A percentile compares a stretch with the other conserved stretches of the same genome.
phyloP scores from a whole-genome alignment of 148 eudicot genomes.

The Heliosperma pusillum region DNA sequence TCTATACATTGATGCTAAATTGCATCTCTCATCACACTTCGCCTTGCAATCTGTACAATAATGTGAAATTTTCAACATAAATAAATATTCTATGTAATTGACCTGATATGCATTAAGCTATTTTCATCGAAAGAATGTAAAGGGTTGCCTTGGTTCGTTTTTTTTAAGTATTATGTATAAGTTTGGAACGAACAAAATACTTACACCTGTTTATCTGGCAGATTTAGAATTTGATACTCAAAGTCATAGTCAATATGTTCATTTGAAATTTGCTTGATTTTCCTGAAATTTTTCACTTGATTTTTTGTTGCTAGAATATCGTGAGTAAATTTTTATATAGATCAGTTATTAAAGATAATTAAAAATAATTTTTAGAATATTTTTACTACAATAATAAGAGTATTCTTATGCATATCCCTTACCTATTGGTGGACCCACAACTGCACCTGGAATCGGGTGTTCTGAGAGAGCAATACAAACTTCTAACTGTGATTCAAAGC shows the following conservation, averaged over 20 bases:
- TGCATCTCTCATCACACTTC: slow-evolving; percentile 23
- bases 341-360: not conserved
- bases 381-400: not conserved
- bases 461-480: slow-evolving; percentile 16
- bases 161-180: too few species aligned
- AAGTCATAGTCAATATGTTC: not conserved
- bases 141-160: too few species aligned
- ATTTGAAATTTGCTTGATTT: not conserved
- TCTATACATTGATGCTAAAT: slow-evolving; percentile 32
- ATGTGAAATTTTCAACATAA: not conserved
- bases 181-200: too few species aligned
- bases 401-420: not conserved
- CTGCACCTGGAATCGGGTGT: not conserved
- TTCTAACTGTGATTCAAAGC: slow-evolving; percentile 13
- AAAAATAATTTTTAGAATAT: too few species aligned
- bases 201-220: too few species aligned
- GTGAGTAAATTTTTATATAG: not conserved
- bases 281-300: too few species aligned
- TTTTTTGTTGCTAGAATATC: too few species aligned
- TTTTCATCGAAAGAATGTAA: too few species aligned
- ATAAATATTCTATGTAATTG: too few species aligned
- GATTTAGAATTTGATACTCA: too few species aligned
- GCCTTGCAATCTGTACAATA: slow-evolving; percentile 31
- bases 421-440: slow-evolving; percentile 22
- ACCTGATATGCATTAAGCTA: too few species aligned